phyloP scores from a whole-genome alignment of 331 rosid species.

The Acacia pycnantha region DNA sequence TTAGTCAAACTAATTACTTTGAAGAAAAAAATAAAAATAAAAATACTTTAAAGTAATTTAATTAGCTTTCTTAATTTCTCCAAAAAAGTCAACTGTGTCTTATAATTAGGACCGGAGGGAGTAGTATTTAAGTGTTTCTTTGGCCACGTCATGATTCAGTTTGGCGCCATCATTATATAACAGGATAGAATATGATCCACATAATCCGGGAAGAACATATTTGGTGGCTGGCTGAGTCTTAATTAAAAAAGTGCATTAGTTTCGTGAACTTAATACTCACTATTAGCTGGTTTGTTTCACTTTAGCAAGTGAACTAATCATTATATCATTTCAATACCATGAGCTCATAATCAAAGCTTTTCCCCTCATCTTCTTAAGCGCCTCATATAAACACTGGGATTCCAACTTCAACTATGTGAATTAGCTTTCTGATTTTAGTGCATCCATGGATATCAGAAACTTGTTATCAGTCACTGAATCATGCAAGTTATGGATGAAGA shows the following conservation, averaged over 20 bases:
- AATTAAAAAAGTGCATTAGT: background rate
- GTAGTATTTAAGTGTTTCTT: background rate
- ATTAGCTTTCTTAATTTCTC: too few relatives aligned
- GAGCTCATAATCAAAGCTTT: background rate
- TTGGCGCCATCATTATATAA: background rate
- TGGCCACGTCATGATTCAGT: background rate
- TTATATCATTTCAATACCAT: background rate
- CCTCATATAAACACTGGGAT: background rate
- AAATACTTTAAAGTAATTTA: too few relatives aligned
- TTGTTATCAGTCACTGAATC: slow-evolving; percentile 5
- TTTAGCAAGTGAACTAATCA: slow-evolving; percentile 26
- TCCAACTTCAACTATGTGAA: background rate
- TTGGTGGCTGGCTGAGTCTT: background rate
- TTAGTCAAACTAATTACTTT: too few relatives aligned
- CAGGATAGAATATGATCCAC: background rate
- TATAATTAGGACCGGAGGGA: too few relatives aligned
- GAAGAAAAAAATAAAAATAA: too few relatives aligned
- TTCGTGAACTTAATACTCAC: background rate
- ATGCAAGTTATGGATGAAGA: slow-evolving; percentile 11
- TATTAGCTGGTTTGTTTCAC: slow-evolving; percentile 18
- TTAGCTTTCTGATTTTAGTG: background rate
- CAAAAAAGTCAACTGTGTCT: too few relatives aligned
- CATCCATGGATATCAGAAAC: slow-evolving; percentile 24
- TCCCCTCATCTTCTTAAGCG: background rate
- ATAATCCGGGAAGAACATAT: background rate